These are phyloP conservation scores for Cryptococcus deneoformans DNA, from an alignment of 1,284 basidiomycete genomes.

Conservation along the genomic window DNA sequence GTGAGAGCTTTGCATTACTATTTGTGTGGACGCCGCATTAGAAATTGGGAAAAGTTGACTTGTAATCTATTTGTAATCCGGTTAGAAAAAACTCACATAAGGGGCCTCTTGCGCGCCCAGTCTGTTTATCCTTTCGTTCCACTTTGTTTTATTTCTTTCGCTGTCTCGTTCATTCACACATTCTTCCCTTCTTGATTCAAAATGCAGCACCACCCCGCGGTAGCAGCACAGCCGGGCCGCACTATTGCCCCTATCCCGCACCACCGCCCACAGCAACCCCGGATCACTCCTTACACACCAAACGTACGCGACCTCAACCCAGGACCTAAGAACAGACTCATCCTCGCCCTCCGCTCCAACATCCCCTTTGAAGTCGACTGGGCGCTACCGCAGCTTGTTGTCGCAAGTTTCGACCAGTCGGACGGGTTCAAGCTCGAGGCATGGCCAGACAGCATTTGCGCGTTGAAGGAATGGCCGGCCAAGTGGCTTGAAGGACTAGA, in stretches of 20 bases:
- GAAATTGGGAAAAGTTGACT: too few relatives aligned
- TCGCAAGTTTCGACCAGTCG: constrained; percentile 32
- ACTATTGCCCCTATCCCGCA: constrained; percentile 12
- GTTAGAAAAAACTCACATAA: too few relatives aligned
- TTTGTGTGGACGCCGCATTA: too few relatives aligned
- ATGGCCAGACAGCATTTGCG: constrained; percentile 32
- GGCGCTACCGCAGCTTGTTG: constrained; percentile 40
- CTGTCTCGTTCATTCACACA: too few relatives aligned
- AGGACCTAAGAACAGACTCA: constrained; percentile 32
- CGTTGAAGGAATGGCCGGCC: constrained; percentile 32
- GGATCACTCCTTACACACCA: constrained; percentile 24
- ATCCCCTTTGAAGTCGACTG: constrained; percentile 42
- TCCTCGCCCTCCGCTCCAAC: constrained; percentile 35
- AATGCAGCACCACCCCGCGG: too few relatives aligned
- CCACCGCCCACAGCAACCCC: constrained; percentile 2
- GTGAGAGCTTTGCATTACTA: too few relatives aligned
- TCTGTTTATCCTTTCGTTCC: too few relatives aligned
- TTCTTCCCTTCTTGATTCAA: too few relatives aligned
- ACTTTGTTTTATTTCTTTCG: too few relatives aligned
- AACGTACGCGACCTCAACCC: constrained; percentile 21
- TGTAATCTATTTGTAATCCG: too few relatives aligned
- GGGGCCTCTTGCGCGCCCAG: too few relatives aligned
- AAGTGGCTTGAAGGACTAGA: constrained; percentile 38
- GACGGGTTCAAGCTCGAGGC: constrained; percentile 33
- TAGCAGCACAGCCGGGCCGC: background rate